phyloP scores from a whole-genome alignment of 192 early-diverging fungal species.

The Lunasporangiospora selenospora region DNA sequence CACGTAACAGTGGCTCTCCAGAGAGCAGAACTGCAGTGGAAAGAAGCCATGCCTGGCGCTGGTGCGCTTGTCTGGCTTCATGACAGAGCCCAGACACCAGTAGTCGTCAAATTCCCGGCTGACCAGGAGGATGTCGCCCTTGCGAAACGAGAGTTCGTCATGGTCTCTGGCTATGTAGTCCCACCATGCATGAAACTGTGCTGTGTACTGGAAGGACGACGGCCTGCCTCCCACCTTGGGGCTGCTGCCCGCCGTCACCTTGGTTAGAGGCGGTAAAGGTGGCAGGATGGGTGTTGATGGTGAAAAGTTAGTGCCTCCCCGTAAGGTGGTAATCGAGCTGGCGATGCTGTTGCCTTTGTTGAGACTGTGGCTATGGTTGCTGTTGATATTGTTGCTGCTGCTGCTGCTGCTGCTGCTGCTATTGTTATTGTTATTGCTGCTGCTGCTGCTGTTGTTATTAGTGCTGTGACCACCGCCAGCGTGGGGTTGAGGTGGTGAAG shows the following conservation, averaged over 20 bases:
- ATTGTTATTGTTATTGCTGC: no score
- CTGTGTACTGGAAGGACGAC: conserved; percentile 40
- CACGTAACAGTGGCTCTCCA: conserved; percentile 37
- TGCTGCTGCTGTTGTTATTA: no score
- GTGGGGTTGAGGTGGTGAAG: no score
- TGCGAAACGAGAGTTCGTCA: conserved; percentile 43
- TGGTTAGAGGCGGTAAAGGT: conserved; percentile 24
- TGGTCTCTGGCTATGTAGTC: conserved; percentile 47
- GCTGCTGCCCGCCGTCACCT: conserved; percentile 13
- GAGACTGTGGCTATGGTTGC: conserved; percentile 2
- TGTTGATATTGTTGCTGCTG: conserved; percentile 4
- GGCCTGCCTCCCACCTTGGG: conserved; percentile 33
- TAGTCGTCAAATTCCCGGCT: conserved; percentile 41
- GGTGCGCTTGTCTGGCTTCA: conserved; percentile 34
- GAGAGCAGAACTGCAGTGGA: conserved; percentile 38
- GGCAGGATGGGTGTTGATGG: conserved; percentile 29
- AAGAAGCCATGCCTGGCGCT: conserved; percentile 44
- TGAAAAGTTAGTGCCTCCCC: conserved; percentile 12
- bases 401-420: no score
- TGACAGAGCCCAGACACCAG: conserved; percentile 40
- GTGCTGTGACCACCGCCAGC: no score
- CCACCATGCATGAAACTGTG: conserved; percentile 47
- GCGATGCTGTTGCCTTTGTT: conserved; percentile 5
- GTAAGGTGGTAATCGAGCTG: no score
- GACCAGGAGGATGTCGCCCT: conserved; percentile 42